A percentile compares a stretch with the other conserved stretches of the same genome.
phyloP scores from a whole-genome alignment of 352 stramenopile genomes.

The Phytophthora palmivora region DNA sequence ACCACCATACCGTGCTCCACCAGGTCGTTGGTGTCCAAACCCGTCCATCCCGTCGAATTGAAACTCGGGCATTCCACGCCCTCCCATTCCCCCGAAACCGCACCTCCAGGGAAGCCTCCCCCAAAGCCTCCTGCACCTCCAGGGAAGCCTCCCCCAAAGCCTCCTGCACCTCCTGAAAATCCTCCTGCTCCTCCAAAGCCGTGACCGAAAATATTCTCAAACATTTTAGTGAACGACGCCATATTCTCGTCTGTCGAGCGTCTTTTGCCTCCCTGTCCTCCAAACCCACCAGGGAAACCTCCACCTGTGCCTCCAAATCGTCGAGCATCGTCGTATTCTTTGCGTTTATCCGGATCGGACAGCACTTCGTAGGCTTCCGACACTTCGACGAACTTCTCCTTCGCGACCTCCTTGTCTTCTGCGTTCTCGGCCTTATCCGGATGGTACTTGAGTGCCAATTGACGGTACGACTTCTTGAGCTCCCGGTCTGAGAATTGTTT shows the following conservation, averaged over 20 bases:
- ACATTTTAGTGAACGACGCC: slow-evolving; percentile 87
- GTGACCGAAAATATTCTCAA: slow-evolving; percentile 87
- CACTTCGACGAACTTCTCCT: slow-evolving; percentile 93
- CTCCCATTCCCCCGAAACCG: slow-evolving; percentile 37
- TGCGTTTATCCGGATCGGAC: slow-evolving; percentile 87
- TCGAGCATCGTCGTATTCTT: slow-evolving; percentile 91
- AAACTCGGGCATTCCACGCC: slow-evolving; percentile 68
- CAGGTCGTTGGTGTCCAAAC: slow-evolving; percentile 55
- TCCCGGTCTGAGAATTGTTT: slow-evolving; percentile 79
- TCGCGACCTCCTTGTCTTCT: slow-evolving; percentile 84
- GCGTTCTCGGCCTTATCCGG: slow-evolving; percentile 89
- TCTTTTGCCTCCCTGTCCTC: slow-evolving; percentile 32
- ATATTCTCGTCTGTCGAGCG: slow-evolving; percentile 67
- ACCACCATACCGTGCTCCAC: slow-evolving; percentile 13
- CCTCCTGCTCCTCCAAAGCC: slow-evolving; percentile 46
- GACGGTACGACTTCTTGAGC: slow-evolving; percentile 90
- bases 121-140: slow-evolving; percentile 23
- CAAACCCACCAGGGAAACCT: slow-evolving; percentile 26
- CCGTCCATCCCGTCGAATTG: slow-evolving; percentile 85
- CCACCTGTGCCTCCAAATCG: slow-evolving; percentile 37
- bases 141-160: slow-evolving; percentile 37
- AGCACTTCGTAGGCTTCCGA: slow-evolving; percentile 94
- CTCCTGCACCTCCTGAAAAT: slow-evolving; percentile 37
- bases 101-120: slow-evolving; percentile 33
- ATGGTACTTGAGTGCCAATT: slow-evolving; percentile 90